Conservation (phyloP, 1,284 basidiomycete species). For the Malassezia vespertilionis region DNA sequence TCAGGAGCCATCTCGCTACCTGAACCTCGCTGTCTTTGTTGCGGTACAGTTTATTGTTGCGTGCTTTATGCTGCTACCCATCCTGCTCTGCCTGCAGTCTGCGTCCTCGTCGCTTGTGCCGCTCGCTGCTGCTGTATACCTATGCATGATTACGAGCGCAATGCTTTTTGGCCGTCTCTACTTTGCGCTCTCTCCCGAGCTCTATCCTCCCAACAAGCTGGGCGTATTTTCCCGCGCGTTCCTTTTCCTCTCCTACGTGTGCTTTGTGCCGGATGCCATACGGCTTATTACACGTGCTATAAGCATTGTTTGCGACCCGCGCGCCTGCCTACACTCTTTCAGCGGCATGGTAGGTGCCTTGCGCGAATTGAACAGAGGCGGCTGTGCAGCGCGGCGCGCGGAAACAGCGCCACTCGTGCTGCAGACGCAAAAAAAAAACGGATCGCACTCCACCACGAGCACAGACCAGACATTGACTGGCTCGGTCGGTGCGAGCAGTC, state of each 20-base stretch:
- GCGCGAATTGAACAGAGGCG: too few species aligned
- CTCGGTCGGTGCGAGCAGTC: neutral
- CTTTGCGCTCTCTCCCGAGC: slow-evolving; percentile 32
- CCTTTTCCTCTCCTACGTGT: slow-evolving; percentile 28
- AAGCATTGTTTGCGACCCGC: slow-evolving; percentile 6
- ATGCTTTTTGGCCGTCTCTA: slow-evolving; percentile 32
- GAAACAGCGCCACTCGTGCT: neutral
- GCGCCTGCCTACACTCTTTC: neutral
- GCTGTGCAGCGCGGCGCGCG: neutral
- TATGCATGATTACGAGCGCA: slow-evolving; percentile 22
- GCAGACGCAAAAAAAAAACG: neutral
- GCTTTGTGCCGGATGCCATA: slow-evolving; percentile 27
- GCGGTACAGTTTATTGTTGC: slow-evolving; percentile 26
- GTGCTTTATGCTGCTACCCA: slow-evolving; percentile 36
- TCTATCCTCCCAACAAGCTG: slow-evolving; percentile 36
- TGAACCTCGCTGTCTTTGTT: slow-evolving; percentile 20
- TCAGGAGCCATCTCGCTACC: slow-evolving; percentile 22
- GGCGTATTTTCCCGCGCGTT: slow-evolving; percentile 29
- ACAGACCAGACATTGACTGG: slow-evolving; percentile 9
- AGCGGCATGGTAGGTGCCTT: neutral
- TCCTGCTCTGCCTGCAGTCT: slow-evolving; percentile 31
- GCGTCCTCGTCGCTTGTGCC: slow-evolving; percentile 32
- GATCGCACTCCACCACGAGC: slow-evolving; percentile 1
- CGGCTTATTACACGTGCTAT: slow-evolving; percentile 11
- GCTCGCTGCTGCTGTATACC: slow-evolving; percentile 26